Evolutionary conservation across 1,139 yeast species (phyloP).

Genomic region (Yamadazyma taylorii): DNA sequence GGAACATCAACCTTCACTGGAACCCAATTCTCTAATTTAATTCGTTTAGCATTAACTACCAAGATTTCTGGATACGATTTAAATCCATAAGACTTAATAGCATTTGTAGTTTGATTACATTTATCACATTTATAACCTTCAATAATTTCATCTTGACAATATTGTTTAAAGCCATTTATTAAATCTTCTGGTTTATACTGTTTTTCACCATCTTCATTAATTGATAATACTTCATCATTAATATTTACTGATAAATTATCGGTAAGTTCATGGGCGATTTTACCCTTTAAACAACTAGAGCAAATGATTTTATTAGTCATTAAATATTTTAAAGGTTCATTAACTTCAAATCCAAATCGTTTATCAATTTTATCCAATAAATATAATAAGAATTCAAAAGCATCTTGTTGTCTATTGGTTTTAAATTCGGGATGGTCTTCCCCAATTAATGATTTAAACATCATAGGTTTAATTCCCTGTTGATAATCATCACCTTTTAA

Average conservation of each 20-base stretch:
- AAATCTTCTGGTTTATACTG: conserved; percentile 53
- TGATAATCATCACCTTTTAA: conserved; percentile 57
- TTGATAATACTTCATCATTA: conserved; percentile 32
- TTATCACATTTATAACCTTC: conserved; percentile 67
- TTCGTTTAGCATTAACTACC: conserved; percentile 74
- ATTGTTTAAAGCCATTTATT: conserved; percentile 47
- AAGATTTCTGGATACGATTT: conserved; percentile 69
- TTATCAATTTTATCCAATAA: conserved; percentile 64
- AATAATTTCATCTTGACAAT: conserved; percentile 53
- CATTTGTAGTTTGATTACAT: conserved; percentile 51
- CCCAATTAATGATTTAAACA: conserved; percentile 77
- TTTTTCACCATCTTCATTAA: conserved; percentile 46
- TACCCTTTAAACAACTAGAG: conserved; percentile 58
- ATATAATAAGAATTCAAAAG: conserved; percentile 81
- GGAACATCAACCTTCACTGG: conserved; percentile 84
- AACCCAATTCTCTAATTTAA: conserved; percentile 84
- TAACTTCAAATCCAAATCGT: conserved; percentile 44
- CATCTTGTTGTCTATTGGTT: conserved; percentile 91
- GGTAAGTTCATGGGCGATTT: conserved; percentile 55
- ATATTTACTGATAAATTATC: conserved; percentile 72
- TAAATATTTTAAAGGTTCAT: conserved; percentile 61
- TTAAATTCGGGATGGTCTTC: conserved; percentile 77
- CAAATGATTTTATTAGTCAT: conserved; percentile 69
- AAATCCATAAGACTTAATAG: conserved; percentile 50
- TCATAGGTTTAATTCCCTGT: conserved; percentile 72